Conservation (phyloP, 1,284 basidiomycete species). For the Cerioporus squamosus region DNA sequence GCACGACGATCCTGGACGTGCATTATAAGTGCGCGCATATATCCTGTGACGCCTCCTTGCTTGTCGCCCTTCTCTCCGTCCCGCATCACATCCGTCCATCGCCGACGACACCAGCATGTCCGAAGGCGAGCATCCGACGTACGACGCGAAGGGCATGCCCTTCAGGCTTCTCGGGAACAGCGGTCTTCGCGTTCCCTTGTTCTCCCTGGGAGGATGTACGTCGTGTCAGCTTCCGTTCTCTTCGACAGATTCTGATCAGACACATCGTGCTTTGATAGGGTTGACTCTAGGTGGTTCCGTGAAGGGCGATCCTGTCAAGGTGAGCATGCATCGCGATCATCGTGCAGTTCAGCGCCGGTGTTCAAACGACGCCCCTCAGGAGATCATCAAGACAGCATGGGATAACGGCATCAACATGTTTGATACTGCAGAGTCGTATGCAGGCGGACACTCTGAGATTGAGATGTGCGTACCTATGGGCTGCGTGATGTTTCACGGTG, state of each 20-base stretch:
- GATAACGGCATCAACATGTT: constrained; percentile 76
- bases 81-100: not conserved
- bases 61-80: not conserved
- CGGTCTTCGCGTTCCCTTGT: constrained; percentile 78
- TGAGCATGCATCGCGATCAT: constrained; percentile 25
- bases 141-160: constrained; percentile 68
- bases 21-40: not conserved
- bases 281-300: constrained; percentile 71
- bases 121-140: constrained; percentile 30
- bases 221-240: not conserved
- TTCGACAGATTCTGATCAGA: not conserved
- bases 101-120: constrained; percentile 1
- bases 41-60: not conserved
- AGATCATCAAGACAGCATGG: constrained; percentile 67
- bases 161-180: constrained; percentile 77
- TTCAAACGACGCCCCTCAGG: constrained; percentile 35
- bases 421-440: constrained; percentile 71
- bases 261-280: constrained; percentile 40
- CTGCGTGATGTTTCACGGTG: too few species aligned
- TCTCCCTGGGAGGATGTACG: constrained; percentile 78
- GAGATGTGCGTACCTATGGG: constrained; percentile 53
- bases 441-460: constrained; percentile 69
- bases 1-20: not conserved
- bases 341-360: not conserved
- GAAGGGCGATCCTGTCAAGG: constrained; percentile 72